Conservation (phyloP, 768 basidiomycete genomes). For the Hortiboletus campestris region DNA sequence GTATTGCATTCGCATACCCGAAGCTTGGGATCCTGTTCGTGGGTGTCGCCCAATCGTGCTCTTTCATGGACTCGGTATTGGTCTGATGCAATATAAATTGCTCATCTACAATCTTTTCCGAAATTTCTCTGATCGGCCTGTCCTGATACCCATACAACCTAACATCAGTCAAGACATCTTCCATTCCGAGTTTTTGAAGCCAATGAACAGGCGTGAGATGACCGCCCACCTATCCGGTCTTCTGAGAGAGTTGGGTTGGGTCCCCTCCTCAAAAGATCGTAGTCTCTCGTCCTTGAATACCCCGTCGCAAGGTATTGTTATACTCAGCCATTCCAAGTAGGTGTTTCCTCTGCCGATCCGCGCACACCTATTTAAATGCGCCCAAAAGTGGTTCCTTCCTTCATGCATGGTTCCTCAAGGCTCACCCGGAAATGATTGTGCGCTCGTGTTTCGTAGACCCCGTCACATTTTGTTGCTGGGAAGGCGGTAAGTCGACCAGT, state of each 20-base stretch:
- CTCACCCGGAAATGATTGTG: conserved; percentile 60
- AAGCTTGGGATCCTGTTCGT: conserved; percentile 55
- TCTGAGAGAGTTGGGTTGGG: conserved; percentile 66
- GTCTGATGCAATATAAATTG: conserved; percentile 67
- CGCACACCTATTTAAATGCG: conserved; percentile 4
- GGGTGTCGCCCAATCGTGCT: conserved; percentile 76
- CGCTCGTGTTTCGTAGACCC: conserved; percentile 92
- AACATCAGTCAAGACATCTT: conserved; percentile 87
- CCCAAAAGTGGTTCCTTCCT: conserved; percentile 66
- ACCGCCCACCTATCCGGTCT: conserved; percentile 55
- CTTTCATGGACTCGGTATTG: conserved; percentile 86
- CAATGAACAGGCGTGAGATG: conserved; percentile 62
- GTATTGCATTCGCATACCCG: conserved; percentile 73
- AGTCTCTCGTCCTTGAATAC: conserved; percentile 4
- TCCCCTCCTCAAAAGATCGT: conserved; percentile 27
- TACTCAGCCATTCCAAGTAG: conserved; percentile 89
- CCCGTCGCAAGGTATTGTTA: conserved; percentile 54
- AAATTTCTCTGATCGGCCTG: conserved; percentile 60
- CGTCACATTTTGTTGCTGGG: conserved; percentile 89
- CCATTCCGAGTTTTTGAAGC: conserved; percentile 67
- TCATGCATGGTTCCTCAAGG: conserved; percentile 90
- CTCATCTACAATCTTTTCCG: conserved; percentile 58
- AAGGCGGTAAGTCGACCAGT: conserved; percentile 62
- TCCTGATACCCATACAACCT: conserved; percentile 78
- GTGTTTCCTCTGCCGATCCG: conserved; percentile 18